A percentile compares a stretch with the other conserved stretches of the same genome.
These are phyloP conservation scores for Metarhizium guizhouense DNA, from an alignment of 2,329 filamentous ascomycete genomes.

Conservation along the genomic window DNA sequence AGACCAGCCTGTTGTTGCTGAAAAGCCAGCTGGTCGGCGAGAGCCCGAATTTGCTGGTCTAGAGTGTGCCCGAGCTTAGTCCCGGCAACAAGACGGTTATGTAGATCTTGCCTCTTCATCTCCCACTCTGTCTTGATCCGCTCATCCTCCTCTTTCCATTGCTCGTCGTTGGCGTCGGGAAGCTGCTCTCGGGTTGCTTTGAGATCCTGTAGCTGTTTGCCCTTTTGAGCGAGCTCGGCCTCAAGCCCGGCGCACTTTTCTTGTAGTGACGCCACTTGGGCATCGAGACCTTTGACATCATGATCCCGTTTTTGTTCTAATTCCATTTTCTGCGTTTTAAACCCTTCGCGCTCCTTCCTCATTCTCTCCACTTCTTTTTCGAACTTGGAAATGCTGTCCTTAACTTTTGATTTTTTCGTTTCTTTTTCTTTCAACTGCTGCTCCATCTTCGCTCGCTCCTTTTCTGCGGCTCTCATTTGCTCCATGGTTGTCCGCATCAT, in stretches of 20 bases:
- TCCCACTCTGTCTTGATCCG: slow-evolving; percentile 49
- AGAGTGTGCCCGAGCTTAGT: slow-evolving; percentile 37
- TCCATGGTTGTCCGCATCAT: slow-evolving; percentile 74
- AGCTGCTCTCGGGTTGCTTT: slow-evolving; percentile 61
- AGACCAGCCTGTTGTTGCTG: slow-evolving; percentile 31
- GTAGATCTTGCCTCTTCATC: slow-evolving; percentile 41
- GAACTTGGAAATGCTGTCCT: slow-evolving; percentile 62
- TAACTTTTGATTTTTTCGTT: slow-evolving; percentile 57
- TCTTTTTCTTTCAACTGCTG: slow-evolving; percentile 59
- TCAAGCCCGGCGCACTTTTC: slow-evolving; percentile 58
- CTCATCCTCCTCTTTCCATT: slow-evolving; percentile 41
- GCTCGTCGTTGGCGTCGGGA: slow-evolving; percentile 52
- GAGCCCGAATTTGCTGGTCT: slow-evolving; percentile 34
- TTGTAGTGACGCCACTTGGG: slow-evolving; percentile 51
- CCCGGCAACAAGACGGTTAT: slow-evolving; percentile 38
- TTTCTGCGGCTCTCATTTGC: slow-evolving; percentile 71
- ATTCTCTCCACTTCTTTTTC: slow-evolving; percentile 53
- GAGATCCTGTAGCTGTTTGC: slow-evolving; percentile 62
- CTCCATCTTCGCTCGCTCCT: slow-evolving; percentile 71
- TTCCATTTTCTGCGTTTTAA: slow-evolving; percentile 42
- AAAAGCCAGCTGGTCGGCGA: slow-evolving; percentile 37
- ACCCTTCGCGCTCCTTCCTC: slow-evolving; percentile 44
- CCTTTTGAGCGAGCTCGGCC: slow-evolving; percentile 57
- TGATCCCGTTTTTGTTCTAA: slow-evolving; percentile 42
- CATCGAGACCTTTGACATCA: slow-evolving; percentile 42